Conservation (phyloP, 371 early-diverging fungal genomes). For the Funneliformis caledonium region DNA sequence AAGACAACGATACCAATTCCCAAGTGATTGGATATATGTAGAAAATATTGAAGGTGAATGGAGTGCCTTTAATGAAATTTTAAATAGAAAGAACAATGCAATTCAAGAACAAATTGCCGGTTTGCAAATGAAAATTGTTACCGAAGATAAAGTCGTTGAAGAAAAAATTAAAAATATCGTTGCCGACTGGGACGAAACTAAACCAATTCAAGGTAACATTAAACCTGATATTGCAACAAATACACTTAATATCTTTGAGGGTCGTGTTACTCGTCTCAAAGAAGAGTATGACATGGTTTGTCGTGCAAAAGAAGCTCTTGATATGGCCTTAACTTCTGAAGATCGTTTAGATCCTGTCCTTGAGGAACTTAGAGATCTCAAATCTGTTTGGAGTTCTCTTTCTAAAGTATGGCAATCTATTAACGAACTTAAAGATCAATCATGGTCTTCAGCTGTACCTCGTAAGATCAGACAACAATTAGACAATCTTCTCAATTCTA, state of each 20-base stretch:
- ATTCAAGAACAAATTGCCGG: slow-evolving; percentile 94
- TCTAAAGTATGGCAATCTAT: slow-evolving; percentile 84
- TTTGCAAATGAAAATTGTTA: slow-evolving; percentile 88
- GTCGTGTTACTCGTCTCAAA: slow-evolving; percentile 79
- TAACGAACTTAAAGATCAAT: slow-evolving; percentile 83
- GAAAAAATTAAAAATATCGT: slow-evolving; percentile 85
- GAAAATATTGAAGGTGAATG: slow-evolving; percentile 98
- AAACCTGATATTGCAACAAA: slow-evolving; percentile 86
- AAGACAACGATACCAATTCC: slow-evolving; percentile 93
- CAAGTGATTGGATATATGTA: slow-evolving; percentile 92
- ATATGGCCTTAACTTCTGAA: slow-evolving; percentile 71
- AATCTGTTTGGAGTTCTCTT: slow-evolving; percentile 92
- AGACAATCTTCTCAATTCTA: slow-evolving; percentile 79
- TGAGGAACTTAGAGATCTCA: slow-evolving; percentile 93
- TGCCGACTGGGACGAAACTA: slow-evolving; percentile 92
- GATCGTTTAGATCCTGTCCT: slow-evolving; percentile 84
- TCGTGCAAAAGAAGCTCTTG: slow-evolving; percentile 94
- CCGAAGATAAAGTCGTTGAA: slow-evolving; percentile 87
- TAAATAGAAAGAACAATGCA: slow-evolving; percentile 87
- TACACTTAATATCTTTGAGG: slow-evolving; percentile 86
- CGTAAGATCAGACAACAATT: slow-evolving; percentile 88
- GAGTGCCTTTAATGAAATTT: slow-evolving; percentile 95
- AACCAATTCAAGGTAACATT: slow-evolving; percentile 95
- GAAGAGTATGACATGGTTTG: slow-evolving; percentile 90
- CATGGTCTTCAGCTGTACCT: slow-evolving; percentile 89